Evolutionary conservation across 257 asterid genomes (phyloP), one percentile per base, ranked within the genome.

Genomic region (Galeopsis tetrahit): DNA sequence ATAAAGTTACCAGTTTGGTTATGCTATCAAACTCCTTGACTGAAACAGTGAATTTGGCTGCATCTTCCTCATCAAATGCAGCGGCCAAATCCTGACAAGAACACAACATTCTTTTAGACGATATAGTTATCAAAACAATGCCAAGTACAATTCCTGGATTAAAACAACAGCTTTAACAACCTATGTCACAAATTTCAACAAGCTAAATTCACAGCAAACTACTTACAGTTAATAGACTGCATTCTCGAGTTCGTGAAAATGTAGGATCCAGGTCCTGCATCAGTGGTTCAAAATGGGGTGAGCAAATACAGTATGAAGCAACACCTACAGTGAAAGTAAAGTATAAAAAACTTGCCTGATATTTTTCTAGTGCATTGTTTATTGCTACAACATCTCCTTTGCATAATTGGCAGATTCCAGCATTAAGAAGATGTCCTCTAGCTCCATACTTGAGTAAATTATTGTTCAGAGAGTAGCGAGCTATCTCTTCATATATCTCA

Each of bases 211-310:
- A 56, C 72, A 74, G 46, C 58, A 61, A 28, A 43, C 43, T 32
- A 77, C 87, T 76, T 63, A 80, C 85, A 53, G 67, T 70, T 72
- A 84, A 52, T 35, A 81, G 77, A 67, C 44, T 77, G 79, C 63
- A 84, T 63, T 84, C 85, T 5, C 81, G 72, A 51, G 88, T 81
- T 59, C 82, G 57, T 28, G 84, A 76, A 71, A 84, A 84, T 14
- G 84, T 76, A 43, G 88, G 88, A 78, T 81, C 88, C 72, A 84
- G 14, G 46, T 79, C 85, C 85, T 83, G 65, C n/a, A 55, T 10
- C 43, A 64, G 51, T 60, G 69, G 62, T 62, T 6, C 44, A 63
- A 68, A 56, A 13, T n/a, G 31, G 21, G 51, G 73, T 80, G 31
- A 66, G 40, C 42, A 66, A 32, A 31, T 42, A 66, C 55, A 69